Evolutionary conservation across 305 asterid species (phyloP).

Genomic region (Solanum hybrid): DNA sequence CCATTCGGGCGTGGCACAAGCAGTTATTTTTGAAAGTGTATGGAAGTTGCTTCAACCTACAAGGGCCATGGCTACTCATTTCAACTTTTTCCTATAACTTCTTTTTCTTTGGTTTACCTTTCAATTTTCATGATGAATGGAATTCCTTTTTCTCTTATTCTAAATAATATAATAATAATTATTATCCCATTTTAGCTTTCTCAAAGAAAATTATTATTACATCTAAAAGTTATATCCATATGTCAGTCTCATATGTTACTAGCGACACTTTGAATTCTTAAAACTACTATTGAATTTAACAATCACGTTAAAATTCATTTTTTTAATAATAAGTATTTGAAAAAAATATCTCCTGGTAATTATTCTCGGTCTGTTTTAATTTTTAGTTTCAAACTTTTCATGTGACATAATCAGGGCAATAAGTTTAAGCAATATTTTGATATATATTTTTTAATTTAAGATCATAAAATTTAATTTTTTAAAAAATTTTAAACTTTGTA

Average conservation of each 20-base stretch:
- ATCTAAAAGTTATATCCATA: neutral
- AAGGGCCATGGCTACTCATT: constrained; percentile 12
- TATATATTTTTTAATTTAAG: neutral
- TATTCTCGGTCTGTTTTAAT: neutral
- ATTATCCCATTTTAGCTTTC: neutral
- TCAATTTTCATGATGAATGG: neutral
- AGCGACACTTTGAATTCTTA: neutral
- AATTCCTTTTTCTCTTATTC: neutral
- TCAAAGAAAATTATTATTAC: neutral
- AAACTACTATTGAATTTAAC: neutral
- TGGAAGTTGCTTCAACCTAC: constrained; percentile 7
- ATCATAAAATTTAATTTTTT: neutral
- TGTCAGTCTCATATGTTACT: neutral
- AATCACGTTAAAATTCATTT: neutral
- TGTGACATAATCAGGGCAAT: neutral
- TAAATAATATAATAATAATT: neutral
- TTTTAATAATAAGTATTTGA: neutral
- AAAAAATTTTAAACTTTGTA: neutral
- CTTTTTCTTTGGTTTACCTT: neutral
- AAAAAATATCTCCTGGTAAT: neutral
- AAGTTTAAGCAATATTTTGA: neutral
- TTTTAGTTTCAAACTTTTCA: neutral
- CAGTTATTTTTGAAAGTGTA: neutral
- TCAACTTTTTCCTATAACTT: neutral
- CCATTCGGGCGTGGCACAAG: neutral